phyloP scores from a whole-genome alignment of 2,329 filamentous ascomycete genomes.

The Magnaporthales sp. region DNA sequence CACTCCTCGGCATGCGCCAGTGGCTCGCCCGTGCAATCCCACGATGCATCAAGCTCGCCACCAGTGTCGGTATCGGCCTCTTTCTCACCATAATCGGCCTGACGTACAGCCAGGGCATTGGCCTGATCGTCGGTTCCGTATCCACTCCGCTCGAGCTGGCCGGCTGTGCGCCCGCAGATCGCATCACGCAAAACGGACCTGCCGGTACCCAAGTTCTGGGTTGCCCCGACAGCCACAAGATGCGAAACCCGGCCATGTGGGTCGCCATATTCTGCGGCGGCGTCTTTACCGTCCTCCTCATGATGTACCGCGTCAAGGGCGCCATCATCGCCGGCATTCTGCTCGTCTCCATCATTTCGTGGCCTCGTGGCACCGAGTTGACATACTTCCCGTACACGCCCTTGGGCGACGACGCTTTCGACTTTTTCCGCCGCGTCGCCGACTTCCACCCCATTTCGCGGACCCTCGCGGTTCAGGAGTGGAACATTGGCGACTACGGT shows the following conservation, averaged over 20 bases:
- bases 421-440: conserved; percentile 85
- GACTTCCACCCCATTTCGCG: conserved; percentile 70
- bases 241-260: conserved; percentile 81
- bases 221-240: conserved; percentile 59
- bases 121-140: conserved; percentile 60
- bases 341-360: conserved; percentile 80
- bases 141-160: conserved; percentile 66
- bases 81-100: conserved; percentile 71
- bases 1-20: conserved; percentile 72
- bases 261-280: conserved; percentile 82
- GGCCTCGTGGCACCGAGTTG: conserved; percentile 67
- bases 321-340: conserved; percentile 78
- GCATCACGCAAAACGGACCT: background rate
- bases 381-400: conserved; percentile 73
- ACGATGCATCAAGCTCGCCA: conserved; percentile 77
- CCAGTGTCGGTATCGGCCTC: conserved; percentile 76
- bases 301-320: conserved; percentile 81
- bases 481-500: conserved; percentile 59
- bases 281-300: conserved; percentile 67
- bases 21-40: conserved; percentile 83
- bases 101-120: conserved; percentile 77
- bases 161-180: conserved; percentile 48
- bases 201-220: conserved; percentile 29
- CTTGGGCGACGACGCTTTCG: conserved; percentile 61
- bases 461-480: conserved; percentile 64